Base-by-base conservation (phyloP, 768 basidiomycete genomes). In the Glaciozyma martinii region DNA sequence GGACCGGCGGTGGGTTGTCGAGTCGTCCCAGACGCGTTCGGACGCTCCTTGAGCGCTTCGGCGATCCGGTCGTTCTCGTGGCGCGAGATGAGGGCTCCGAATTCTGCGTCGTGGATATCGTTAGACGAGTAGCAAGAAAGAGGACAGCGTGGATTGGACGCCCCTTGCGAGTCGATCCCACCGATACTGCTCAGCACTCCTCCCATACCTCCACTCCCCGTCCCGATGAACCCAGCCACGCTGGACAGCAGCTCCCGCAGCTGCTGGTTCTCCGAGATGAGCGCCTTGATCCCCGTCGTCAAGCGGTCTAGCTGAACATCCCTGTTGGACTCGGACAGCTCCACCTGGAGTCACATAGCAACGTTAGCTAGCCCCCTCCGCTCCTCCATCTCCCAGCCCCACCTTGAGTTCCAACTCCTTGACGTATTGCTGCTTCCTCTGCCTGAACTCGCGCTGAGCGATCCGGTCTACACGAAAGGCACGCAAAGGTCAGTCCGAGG, bases 241-340 rank as follows among this genome's bases (percentile, higher is more conserved):
- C 49, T 66, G 59, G 76, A 74, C 46, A 78, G 70, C 71, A 78
- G 72, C 55, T 64, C 66, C 27, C 77, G 67, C 47, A 78, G 62
- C 49, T 75, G 72, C 49, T 75, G 75, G 66, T 78, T 77, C 66
- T 78, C 77, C 55, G 76, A 74, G 46, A 78, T 60, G 54, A 78
- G 67, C 32, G 71, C 73, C 56, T 67, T 61, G 3, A 77, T 67
- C 18, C 76, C 66, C 4, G 75, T 65, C 19, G 64, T 66, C 71
- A 77, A 69, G 32, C 76, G 66, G 32, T 76, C 76, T 25, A 73
- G 60, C n/a, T 76, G 64, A 56, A 77, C 77, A 44, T 77, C 76
- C 29, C 74, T 72, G 33, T 75, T 74, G 9, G 73, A 70, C 3
- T 76, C 76, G 9, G 74, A 63, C 12, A 78, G 63, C 60, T 76